phyloP scores from a whole-genome alignment of 306 rosid species.

The Cicer arietinum region DNA sequence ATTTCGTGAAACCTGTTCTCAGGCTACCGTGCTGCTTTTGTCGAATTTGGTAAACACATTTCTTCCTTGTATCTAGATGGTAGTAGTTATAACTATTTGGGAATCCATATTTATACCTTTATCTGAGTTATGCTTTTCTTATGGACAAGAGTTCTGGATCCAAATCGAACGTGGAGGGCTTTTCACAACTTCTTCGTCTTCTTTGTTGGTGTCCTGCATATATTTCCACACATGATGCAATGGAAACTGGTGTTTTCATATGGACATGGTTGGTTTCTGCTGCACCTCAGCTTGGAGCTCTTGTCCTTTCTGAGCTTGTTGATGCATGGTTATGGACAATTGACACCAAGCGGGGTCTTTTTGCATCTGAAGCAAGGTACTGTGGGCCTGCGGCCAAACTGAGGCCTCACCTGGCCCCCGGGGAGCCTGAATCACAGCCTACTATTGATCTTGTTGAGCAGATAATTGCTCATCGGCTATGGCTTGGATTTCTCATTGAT shows the following conservation, averaged over 20 bases:
- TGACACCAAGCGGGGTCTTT: constrained; percentile 92
- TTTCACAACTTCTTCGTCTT: constrained; percentile 97
- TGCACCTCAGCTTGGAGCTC: constrained; percentile 92
- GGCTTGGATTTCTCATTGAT: constrained; percentile 98
- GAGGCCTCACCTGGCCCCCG: constrained; percentile 89
- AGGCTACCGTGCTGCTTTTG: constrained; percentile 92
- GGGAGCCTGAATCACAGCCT: constrained; percentile 85
- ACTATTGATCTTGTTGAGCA: constrained; percentile 81
- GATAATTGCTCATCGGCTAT: constrained; percentile 89
- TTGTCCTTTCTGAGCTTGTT: constrained; percentile 96
- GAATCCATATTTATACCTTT: constrained; percentile 36
- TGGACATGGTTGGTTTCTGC: constrained; percentile 99
- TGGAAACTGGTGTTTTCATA: constrained; percentile 95
- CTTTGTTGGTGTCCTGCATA: constrained; percentile 99
- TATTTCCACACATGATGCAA: constrained; percentile 86
- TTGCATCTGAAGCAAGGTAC: constrained; percentile 77
- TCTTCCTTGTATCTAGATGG: constrained; percentile 31
- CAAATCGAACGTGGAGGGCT: constrained; percentile 85
- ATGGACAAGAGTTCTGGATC: constrained; percentile 82
- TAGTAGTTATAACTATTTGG: constrained; percentile 30
- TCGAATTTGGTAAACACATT: constrained; percentile 79
- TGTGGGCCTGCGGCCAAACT: constrained; percentile 93
- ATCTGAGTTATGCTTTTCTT: constrained; percentile 48
- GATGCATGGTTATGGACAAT: constrained; percentile 99
- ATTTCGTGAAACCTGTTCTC: constrained; percentile 95